Evolutionary conservation across 441 rosid species (phyloP).

Genomic region (Isatis lusitanica): DNA sequence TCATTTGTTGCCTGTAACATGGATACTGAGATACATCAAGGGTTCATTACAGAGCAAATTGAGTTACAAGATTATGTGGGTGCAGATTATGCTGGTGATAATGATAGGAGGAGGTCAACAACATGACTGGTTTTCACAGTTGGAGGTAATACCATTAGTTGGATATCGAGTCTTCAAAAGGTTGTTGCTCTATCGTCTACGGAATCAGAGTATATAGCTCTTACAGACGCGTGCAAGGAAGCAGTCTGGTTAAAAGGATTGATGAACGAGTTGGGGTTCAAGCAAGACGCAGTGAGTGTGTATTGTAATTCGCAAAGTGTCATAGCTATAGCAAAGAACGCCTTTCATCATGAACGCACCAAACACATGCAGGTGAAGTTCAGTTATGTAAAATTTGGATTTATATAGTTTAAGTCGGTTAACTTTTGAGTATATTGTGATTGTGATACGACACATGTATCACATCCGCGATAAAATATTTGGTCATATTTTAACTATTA

Average conservation of each 20-base stretch:
- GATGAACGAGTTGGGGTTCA: not conserved
- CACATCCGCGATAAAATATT: no score
- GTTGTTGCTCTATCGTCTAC: not conserved
- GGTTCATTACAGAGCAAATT: not conserved
- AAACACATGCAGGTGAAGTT: not conserved
- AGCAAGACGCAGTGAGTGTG: not conserved
- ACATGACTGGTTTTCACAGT: not conserved
- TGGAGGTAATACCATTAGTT: not conserved
- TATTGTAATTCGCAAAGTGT: not conserved
- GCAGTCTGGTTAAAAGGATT: not conserved
- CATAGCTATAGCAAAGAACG: not conserved
- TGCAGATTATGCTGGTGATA: not conserved
- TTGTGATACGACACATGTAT: no score
- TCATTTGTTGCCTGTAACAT: not conserved
- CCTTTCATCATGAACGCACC: not conserved
- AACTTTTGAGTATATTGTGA: no score
- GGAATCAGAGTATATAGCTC: not conserved
- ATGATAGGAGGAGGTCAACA: not conserved
- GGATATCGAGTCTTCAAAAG: not conserved
- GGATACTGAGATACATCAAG: not conserved
- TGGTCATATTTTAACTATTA: no score
- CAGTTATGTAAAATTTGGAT: not conserved
- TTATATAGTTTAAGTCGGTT: no score
- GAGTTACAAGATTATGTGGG: not conserved
- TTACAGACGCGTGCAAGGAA: not conserved